These are phyloP conservation scores for Eutrema heterophyllum DNA, from an alignment of 345 rosid genomes.

Conservation along the genomic window DNA sequence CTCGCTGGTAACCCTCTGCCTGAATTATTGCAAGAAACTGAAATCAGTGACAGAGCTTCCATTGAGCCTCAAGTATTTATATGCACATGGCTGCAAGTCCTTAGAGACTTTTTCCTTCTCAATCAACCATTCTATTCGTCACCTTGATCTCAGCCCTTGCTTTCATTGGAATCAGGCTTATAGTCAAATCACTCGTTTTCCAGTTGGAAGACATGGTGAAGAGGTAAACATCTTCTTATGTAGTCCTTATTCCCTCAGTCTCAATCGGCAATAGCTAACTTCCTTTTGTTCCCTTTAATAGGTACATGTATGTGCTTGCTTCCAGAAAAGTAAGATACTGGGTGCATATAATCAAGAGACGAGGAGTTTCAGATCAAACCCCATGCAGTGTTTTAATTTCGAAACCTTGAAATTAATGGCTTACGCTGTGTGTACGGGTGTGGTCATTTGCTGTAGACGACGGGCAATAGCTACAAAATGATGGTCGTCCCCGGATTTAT, in stretches of 20 bases:
- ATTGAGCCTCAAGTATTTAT: neutral
- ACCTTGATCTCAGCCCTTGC: neutral
- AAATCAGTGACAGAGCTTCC: slow-evolving; percentile 10
- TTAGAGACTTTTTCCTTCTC: neutral
- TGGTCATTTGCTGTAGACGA: neutral
- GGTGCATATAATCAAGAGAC: neutral
- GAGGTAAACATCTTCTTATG: neutral
- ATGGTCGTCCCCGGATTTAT: too few relatives aligned
- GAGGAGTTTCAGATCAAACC: neutral
- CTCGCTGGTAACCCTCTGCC: neutral
- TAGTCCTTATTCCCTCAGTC: neutral
- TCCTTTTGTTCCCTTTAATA: neutral
- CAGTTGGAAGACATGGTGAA: neutral
- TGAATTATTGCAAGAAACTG: neutral
- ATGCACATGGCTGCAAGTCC: neutral
- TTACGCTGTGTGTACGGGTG: neutral
- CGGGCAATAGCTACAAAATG: neutral
- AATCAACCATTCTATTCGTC: neutral
- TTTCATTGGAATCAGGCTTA: too few relatives aligned
- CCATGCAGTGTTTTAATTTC: neutral
- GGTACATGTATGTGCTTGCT: neutral
- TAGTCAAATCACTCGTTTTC: neutral
- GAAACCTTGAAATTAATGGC: neutral
- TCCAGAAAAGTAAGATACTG: neutral
- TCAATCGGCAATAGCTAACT: neutral